phyloP scores from a whole-genome alignment of 2,329 filamentous ascomycete species.

The Metarhizium anisopliae region DNA sequence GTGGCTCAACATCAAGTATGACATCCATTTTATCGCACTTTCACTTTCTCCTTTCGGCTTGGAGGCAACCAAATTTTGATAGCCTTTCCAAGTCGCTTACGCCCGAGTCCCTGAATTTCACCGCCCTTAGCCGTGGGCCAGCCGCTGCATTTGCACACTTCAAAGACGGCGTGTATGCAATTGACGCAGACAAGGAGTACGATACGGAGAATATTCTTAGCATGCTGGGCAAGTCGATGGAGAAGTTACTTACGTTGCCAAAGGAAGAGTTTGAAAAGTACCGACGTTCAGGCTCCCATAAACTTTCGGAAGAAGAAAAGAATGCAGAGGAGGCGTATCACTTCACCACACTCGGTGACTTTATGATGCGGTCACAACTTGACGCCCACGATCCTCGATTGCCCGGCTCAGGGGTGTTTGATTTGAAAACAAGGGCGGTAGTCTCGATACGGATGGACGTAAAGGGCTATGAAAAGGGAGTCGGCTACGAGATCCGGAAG shows the following conservation, averaged over 20 bases:
- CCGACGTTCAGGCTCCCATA: constrained; percentile 56
- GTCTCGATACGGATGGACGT: constrained; percentile 86
- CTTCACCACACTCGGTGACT: constrained; percentile 77
- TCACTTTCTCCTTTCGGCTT: constrained; percentile 80
- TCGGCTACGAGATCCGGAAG: constrained; percentile 77
- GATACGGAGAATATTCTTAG: constrained; percentile 79
- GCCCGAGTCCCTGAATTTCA: constrained; percentile 57
- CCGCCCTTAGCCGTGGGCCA: constrained; percentile 61
- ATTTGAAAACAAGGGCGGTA: constrained; percentile 90
- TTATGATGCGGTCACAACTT: constrained; percentile 90
- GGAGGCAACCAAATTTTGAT: constrained; percentile 61
- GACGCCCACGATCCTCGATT: constrained; percentile 81
- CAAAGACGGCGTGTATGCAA: constrained; percentile 80
- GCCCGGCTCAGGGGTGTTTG: constrained; percentile 88
- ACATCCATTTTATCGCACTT: constrained; percentile 81
- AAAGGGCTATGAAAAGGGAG: constrained; percentile 58
- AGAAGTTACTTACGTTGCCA: constrained; percentile 81
- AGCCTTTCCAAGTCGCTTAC: constrained; percentile 61
- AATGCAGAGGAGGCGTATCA: constrained; percentile 72
- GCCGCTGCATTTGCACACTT: constrained; percentile 74
- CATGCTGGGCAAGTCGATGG: constrained; percentile 91
- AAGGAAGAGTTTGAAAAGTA: constrained; percentile 82
- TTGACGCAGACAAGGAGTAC: constrained; percentile 91
- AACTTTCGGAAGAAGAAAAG: constrained; percentile 63
- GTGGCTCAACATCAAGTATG: constrained; percentile 96